Percentiles rank a stretch among this genome's conserved stretches.
phyloP scores from a whole-genome alignment of 176 grass and related monocot genomes.

The Juncus effusus region DNA sequence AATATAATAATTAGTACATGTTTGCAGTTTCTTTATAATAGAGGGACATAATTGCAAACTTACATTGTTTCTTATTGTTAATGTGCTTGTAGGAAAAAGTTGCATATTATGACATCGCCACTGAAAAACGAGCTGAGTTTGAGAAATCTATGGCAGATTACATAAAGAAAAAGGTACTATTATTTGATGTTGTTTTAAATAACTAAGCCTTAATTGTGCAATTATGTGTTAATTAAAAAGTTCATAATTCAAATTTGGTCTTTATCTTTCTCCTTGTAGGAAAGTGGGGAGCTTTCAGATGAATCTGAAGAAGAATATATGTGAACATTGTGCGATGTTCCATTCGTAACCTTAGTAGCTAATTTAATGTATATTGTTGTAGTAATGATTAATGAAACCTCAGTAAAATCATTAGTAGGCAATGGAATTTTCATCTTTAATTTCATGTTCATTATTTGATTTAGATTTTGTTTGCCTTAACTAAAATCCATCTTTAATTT shows the following conservation, averaged over 20 bases:
- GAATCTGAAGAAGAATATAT: background rate
- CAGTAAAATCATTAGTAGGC: too few species aligned
- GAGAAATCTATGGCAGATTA: slow-evolving; percentile 71
- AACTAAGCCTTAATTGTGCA: background rate
- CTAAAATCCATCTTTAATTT: too few species aligned
- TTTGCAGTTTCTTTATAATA: background rate
- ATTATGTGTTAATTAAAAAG: too few species aligned
- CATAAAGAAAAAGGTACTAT: slow-evolving; percentile 68
- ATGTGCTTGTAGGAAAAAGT: slow-evolving; percentile 66
- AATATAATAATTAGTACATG: background rate
- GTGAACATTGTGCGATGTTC: too few species aligned
- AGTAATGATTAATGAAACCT: too few species aligned
- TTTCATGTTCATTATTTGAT: too few species aligned
- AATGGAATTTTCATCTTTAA: too few species aligned
- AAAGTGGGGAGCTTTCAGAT: slow-evolving; percentile 20
- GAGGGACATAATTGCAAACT: background rate
- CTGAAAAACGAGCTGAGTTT: slow-evolving; percentile 73
- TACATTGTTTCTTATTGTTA: slow-evolving; percentile 15
- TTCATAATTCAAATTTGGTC: background rate
- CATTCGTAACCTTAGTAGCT: too few species aligned
- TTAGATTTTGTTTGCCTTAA: too few species aligned
- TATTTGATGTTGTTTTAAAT: background rate
- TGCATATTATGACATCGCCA: slow-evolving; percentile 85
- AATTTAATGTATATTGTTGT: too few species aligned
- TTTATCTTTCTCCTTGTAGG: slow-evolving; percentile 8